Evolutionary conservation across 805 yeast species (phyloP).

Genomic region (Groenewaldozyma salmanticensis): DNA sequence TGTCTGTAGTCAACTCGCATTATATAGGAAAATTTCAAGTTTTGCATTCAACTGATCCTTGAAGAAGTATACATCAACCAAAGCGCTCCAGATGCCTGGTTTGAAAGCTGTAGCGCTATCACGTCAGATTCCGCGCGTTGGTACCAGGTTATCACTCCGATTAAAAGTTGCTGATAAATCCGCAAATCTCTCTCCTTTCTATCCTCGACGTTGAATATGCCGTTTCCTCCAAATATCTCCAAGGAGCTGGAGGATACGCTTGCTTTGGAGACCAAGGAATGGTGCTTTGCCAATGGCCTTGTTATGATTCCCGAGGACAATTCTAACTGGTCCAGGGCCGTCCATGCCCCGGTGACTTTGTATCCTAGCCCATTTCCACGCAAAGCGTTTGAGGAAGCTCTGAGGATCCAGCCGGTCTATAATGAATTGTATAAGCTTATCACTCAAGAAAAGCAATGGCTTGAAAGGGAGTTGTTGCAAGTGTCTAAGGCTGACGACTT

Average conservation of each 20-base stretch:
- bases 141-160: too few relatives aligned
- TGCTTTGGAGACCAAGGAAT: conserved; percentile 41
- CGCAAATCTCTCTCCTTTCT: neutral
- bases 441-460: conserved; percentile 51
- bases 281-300: conserved; percentile 72
- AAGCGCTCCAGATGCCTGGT: too few relatives aligned
- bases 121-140: too few relatives aligned
- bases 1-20: too few relatives aligned
- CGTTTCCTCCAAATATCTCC: conserved; percentile 14
- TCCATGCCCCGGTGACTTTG: conserved; percentile 77
- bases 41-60: too few relatives aligned
- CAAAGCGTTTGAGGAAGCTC: conserved; percentile 54
- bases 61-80: too few relatives aligned
- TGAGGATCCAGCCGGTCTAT: conserved; percentile 54
- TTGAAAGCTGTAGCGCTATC: too few relatives aligned
- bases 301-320: conserved; percentile 51
- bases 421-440: conserved; percentile 68
- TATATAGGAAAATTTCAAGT: too few relatives aligned
- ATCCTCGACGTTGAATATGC: neutral
- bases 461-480: conserved; percentile 43
- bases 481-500: conserved; percentile 53
- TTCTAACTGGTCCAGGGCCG: conserved; percentile 26
- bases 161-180: too few relatives aligned
- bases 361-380: conserved; percentile 85
- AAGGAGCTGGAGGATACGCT: conserved; percentile 7